phyloP scores from a whole-genome alignment of 2,329 filamentous ascomycete genomes.

The Fusarium cyanostomum region DNA sequence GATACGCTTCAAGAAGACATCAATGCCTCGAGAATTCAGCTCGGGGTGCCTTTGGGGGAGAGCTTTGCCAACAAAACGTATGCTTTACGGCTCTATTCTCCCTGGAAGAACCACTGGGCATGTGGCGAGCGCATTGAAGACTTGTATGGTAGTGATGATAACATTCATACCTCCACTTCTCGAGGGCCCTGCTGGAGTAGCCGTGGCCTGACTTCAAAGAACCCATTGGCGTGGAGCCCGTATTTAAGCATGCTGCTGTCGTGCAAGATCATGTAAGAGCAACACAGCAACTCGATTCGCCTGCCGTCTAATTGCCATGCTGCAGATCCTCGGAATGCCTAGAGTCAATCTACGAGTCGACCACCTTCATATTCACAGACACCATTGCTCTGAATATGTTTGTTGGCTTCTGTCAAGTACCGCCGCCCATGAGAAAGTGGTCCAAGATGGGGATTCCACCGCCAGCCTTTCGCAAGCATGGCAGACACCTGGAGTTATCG shows the following conservation, averaged over 20 bases:
- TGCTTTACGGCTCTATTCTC: not conserved
- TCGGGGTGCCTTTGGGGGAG: not conserved
- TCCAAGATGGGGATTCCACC: not conserved
- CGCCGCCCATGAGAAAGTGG: not conserved
- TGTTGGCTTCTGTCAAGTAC: conserved; percentile 5
- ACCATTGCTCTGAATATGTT: not conserved
- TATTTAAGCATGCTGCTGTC: conserved; percentile 5
- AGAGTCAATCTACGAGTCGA: conserved; percentile 3
- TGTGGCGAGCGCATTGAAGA: conserved; percentile 1
- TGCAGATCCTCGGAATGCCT: conserved; percentile 9
- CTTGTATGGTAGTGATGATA: not conserved
- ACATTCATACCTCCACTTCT: not conserved
- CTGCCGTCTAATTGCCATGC: not conserved
- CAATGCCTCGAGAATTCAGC: not conserved
- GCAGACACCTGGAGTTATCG: conserved; percentile 9
- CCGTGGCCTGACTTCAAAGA: not conserved
- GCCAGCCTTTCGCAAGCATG: conserved; percentile 1
- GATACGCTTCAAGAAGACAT: conserved; percentile 1
- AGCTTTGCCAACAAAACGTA: not conserved
- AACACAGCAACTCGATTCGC: not conserved
- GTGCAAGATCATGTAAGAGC: conserved; percentile 5
- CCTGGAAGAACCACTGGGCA: conserved; percentile 3
- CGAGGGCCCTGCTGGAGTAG: not conserved
- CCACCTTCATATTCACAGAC: conserved; percentile 10
- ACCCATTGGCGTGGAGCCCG: not conserved